Conservation (phyloP, 192 early-diverging fungal species). For the Coemansia guatemalensis region DNA sequence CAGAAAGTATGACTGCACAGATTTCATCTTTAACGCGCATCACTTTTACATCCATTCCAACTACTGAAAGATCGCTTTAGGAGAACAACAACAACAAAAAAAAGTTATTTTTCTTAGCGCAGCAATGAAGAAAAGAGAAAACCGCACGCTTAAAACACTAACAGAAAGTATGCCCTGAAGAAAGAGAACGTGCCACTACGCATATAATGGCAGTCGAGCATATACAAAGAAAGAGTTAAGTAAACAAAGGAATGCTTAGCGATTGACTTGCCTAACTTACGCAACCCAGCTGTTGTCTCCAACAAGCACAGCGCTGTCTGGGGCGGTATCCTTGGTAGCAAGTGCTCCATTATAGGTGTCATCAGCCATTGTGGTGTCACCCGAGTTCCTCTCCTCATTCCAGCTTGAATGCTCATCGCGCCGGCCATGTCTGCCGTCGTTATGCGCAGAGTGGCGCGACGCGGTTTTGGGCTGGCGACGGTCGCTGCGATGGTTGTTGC, state of each 20-base stretch:
- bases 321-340: neutral
- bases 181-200: neutral
- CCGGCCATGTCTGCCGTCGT: conserved; percentile 1
- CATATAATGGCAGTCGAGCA: neutral
- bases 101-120: neutral
- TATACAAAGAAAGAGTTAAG: neutral
- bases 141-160: neutral
- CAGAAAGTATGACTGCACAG: conserved; percentile 6
- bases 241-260: neutral
- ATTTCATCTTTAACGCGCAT: neutral
- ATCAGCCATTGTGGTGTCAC: conserved; percentile 16
- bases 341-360: neutral
- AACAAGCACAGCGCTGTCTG: neutral
- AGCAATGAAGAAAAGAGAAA: neutral
- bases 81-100: too few species aligned
- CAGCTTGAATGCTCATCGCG: neutral
- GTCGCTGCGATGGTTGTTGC: conserved; percentile 1
- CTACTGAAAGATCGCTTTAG: too few species aligned
- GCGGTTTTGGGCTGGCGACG: conserved; percentile 15
- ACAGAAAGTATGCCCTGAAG: neutral
- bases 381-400: neutral
- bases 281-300: conserved; percentile 1
- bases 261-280: neutral
- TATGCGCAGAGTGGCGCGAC: conserved; percentile 12
- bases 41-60: neutral